Conservation (phyloP, 2,329 filamentous ascomycete genomes). For the Penicillium hordei region DNA sequence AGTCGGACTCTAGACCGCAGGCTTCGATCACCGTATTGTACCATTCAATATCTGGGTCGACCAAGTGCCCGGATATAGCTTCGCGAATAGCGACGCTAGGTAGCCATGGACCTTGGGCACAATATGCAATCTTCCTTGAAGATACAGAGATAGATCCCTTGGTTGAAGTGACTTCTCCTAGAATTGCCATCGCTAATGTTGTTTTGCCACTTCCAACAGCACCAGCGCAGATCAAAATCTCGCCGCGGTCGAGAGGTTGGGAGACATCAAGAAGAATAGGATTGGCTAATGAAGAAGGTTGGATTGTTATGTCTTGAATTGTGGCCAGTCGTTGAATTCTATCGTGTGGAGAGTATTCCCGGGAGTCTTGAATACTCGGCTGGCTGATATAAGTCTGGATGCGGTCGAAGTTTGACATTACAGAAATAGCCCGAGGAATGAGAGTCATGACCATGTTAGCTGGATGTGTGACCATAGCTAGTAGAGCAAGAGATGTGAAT, state of each 20-base stretch:
- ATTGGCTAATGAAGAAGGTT: not conserved
- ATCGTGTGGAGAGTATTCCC: not conserved
- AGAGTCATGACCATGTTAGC: slow-evolving; percentile 13
- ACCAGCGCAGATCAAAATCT: not conserved
- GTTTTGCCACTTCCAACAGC: slow-evolving; percentile 5
- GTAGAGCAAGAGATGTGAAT: slow-evolving; percentile 8
- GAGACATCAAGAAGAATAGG: not conserved
- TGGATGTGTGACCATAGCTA: slow-evolving; percentile 10
- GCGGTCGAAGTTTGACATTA: slow-evolving; percentile 5
- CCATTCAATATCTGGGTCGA: not conserved
- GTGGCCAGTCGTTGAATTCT: not conserved
- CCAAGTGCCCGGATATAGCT: not conserved
- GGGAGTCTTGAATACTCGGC: not conserved
- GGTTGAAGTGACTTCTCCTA: not conserved
- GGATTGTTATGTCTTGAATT: not conserved
- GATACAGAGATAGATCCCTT: not conserved
- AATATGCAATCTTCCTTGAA: not conserved
- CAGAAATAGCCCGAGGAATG: slow-evolving; percentile 3
- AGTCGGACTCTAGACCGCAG: not conserved
- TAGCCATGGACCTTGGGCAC: slow-evolving; percentile 1
- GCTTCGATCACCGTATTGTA: not conserved
- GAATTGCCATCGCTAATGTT: not conserved
- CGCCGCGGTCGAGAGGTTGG: not conserved
- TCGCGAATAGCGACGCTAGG: slow-evolving; percentile 2
- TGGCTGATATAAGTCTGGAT: not conserved